Percentiles rank a stretch among this genome's conserved stretches.
These are phyloP conservation scores for Tuber melanosporum DNA, from an alignment of 495 filamentous ascomycete species.

Conservation along the genomic window DNA sequence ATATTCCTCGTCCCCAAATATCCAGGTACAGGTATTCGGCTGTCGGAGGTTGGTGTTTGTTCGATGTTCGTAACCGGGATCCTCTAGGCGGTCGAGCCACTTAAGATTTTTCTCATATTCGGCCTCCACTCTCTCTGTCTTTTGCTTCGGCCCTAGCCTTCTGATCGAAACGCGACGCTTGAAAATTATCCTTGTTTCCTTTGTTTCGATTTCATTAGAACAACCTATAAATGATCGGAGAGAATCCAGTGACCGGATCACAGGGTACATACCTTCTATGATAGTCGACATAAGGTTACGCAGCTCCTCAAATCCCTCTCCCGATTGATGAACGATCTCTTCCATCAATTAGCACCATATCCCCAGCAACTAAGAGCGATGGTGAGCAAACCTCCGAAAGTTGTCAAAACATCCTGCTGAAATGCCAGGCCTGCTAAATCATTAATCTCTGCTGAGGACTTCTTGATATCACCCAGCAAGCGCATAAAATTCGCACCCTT, in stretches of 20 bases:
- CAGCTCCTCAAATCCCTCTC: slow-evolving; percentile 14
- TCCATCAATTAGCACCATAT: slow-evolving; percentile 1
- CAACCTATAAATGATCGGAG: neutral
- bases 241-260: neutral
- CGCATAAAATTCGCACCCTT: slow-evolving; percentile 6
- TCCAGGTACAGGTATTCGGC: slow-evolving; percentile 17
- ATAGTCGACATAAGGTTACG: slow-evolving; percentile 9
- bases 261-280: slow-evolving; percentile 2
- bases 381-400: slow-evolving; percentile 8
- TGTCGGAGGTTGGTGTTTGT: slow-evolving; percentile 15
- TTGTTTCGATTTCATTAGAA: slow-evolving; percentile 6
- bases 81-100: slow-evolving; percentile 18
- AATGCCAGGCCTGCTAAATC: slow-evolving; percentile 12
- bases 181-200: neutral
- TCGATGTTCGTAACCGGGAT: slow-evolving; percentile 8
- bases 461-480: slow-evolving; percentile 10
- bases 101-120: slow-evolving; percentile 19
- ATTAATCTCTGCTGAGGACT: slow-evolving; percentile 5
- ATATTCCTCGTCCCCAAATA: slow-evolving; percentile 14
- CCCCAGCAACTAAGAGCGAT: neutral
- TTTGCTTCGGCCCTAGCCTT: neutral
- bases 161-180: neutral
- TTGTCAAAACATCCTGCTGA: slow-evolving; percentile 10
- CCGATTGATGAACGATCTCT: neutral
- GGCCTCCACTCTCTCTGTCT: slow-evolving; percentile 8